A percentile compares a stretch with the other conserved stretches of the same genome.
phyloP scores from a whole-genome alignment of 345 rosid species.

The Salix arbutifolia region DNA sequence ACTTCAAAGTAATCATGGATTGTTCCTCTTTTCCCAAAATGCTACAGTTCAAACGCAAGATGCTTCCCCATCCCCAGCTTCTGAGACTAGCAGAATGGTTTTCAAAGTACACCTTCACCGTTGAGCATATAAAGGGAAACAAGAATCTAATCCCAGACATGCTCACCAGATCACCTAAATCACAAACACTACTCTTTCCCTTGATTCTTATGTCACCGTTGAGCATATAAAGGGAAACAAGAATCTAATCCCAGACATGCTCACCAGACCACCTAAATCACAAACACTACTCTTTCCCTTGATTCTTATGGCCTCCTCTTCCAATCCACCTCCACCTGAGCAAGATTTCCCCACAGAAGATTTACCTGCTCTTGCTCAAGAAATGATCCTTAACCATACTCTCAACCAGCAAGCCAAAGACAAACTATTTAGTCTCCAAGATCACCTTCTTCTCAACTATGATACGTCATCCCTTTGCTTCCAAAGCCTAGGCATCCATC shows the following conservation, averaged over 20 bases:
- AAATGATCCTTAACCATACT: too few species aligned
- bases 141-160: neutral
- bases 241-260: neutral
- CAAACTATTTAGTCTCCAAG: too few species aligned
- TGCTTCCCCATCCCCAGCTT: too few species aligned
- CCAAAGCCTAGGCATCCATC: too few species aligned
- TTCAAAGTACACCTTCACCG: neutral
- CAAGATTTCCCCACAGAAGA: too few species aligned
- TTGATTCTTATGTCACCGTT: neutral
- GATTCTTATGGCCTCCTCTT: neutral
- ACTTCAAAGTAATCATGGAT: neutral
- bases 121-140: neutral
- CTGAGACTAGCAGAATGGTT: neutral
- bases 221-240: neutral
- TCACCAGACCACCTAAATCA: neutral
- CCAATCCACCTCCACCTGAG: neutral
- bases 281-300: neutral
- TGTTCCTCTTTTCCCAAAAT: too few species aligned
- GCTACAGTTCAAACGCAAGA: too few species aligned
- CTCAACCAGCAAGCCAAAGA: too few species aligned
- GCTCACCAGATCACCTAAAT: neutral
- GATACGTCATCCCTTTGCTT: too few species aligned
- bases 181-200: neutral
- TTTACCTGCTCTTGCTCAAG: too few species aligned
- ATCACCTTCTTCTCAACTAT: too few species aligned